Conservation (phyloP, 768 basidiomycete genomes). For the Amanita brunnescens region DNA sequence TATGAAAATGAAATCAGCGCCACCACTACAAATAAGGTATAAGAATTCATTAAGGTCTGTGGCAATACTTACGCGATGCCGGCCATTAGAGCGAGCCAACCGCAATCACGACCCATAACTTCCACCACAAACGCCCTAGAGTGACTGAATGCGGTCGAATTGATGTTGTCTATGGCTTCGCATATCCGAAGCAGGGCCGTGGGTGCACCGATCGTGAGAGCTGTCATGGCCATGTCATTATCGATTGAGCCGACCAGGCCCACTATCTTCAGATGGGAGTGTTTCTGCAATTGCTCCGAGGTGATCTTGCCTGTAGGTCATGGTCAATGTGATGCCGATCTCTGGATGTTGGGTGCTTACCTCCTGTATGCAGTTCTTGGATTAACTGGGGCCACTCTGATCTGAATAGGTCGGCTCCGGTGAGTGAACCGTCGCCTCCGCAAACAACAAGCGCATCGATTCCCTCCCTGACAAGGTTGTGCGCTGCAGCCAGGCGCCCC, state of each 20-base stretch:
- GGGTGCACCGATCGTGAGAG: conserved; percentile 92
- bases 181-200: conserved; percentile 96
- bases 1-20: conserved; percentile 97
- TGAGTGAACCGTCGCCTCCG: conserved; percentile 94
- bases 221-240: conserved; percentile 98
- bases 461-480: conserved; percentile 91
- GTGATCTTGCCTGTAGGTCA: conserved; percentile 55
- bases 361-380: conserved; percentile 45
- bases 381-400: conserved; percentile 92
- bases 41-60: background rate
- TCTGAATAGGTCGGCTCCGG: conserved; percentile 91
- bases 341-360: background rate
- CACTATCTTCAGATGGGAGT: conserved; percentile 87
- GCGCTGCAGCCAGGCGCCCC: conserved; percentile 81
- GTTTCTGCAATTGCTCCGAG: conserved; percentile 55
- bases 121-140: conserved; percentile 97
- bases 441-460: conserved; percentile 97
- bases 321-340: conserved; percentile 2
- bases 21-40: conserved; percentile 39
- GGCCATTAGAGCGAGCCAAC: conserved; percentile 94
- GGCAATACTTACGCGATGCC: conserved; percentile 63
- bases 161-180: conserved; percentile 97
- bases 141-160: conserved; percentile 92
- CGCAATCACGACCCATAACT: conserved; percentile 99
- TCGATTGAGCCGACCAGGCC: conserved; percentile 99